Base-by-base conservation (phyloP, 305 asterid species). In the Fraxinus floribunda region DNA sequence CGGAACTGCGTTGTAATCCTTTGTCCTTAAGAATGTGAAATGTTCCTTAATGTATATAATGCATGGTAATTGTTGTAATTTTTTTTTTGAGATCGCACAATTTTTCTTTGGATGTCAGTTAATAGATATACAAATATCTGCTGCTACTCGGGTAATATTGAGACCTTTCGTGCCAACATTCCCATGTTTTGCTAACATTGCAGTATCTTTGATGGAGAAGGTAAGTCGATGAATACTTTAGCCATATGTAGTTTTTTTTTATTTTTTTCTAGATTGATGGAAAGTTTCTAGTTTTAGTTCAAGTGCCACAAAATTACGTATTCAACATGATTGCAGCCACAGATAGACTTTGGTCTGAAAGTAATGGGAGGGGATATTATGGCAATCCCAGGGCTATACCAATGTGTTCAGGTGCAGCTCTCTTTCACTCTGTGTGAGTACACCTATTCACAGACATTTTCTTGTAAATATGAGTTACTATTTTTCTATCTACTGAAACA, bases 341-440 rank as follows among this genome's bases (percentile, higher is more conserved):
- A 88, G 84, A 89, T 95, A 78, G 98, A 95, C 78, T 95, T 95
- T 55, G 98, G 98, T 75, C 84, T 95, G 68, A 90, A 79, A 86
- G 78, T 95, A 72, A 35, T 91, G 84, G 92, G 94, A 84, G 97
- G 88, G 20, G 95, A 93, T 85, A 71, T 92, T 38, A 93, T 95
- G 98, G 90, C 97, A 7, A 90, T 95, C 85, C 97, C 98, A 6
- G 98, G 96, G 68, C 79, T 95, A 8, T 93, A 93, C 89, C 95
- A 89, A 4, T 78, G 85, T 68, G 86, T 89, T 44, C 98, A 95
- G 97, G 97, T 92, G 49, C 34, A 20, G 22, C 68, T 80, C 41
- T 80, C 35, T 46, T 44, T 76, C 55, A 4, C 22, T 9, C 18
- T 76, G 77, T 75, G 68, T 30, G 36, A 34, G 32, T 46, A 26